Evolutionary conservation across 495 filamentous ascomycete genomes (phyloP).

Genomic region (Trichoderma parareesei): DNA sequence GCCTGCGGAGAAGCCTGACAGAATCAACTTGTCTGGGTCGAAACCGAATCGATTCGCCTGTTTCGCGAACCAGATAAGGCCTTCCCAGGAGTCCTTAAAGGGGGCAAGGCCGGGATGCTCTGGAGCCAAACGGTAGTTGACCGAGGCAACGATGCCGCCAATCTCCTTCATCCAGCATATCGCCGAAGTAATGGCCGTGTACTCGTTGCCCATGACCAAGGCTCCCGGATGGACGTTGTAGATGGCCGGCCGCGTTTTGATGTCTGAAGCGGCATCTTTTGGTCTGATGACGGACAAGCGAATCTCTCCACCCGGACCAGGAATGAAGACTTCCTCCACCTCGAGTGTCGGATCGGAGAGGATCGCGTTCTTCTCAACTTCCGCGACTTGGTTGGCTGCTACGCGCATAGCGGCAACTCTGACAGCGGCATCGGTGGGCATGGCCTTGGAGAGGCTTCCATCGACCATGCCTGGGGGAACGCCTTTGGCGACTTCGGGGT

Average conservation of each 20-base stretch:
- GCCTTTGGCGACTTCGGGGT: no score
- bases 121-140: constrained; percentile 37
- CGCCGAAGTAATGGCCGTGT: constrained; percentile 15
- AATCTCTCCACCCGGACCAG: background rate
- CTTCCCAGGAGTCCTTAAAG: constrained; percentile 33
- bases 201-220: constrained; percentile 24
- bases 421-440: background rate
- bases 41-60: constrained; percentile 22
- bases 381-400: background rate
- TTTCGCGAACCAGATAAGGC: constrained; percentile 23
- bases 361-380: background rate
- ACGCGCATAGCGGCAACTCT: background rate
- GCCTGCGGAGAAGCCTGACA: constrained; percentile 33
- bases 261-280: background rate
- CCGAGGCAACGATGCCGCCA: constrained; percentile 20
- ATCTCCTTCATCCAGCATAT: constrained; percentile 10
- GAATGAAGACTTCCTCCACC: background rate
- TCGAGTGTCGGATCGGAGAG: background rate
- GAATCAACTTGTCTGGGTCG: constrained; percentile 28
- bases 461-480: background rate
- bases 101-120: constrained; percentile 37
- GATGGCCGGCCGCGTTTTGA: constrained; percentile 19
- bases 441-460: background rate
- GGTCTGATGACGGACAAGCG: background rate
- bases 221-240: constrained; percentile 35